Evolutionary conservation across 2,329 filamentous ascomycete genomes (phyloP).

Genomic region (Cladophialophora exuberans): DNA sequence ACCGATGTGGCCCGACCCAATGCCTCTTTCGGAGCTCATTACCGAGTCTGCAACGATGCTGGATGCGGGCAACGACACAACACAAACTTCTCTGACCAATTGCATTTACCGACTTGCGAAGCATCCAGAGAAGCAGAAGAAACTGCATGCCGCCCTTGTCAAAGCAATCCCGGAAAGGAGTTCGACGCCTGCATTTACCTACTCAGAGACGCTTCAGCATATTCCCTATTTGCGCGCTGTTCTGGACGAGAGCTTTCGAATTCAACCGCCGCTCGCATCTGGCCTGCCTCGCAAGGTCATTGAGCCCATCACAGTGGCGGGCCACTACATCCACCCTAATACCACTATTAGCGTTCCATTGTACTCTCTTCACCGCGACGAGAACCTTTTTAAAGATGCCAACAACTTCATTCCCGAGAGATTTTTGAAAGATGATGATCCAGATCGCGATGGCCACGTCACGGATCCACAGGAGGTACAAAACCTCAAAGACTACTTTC

Average conservation of each 20-base stretch:
- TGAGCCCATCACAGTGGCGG: neutral
- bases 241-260: conserved; percentile 4
- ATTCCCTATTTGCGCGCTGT: conserved; percentile 7
- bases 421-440: neutral
- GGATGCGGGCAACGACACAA: conserved; percentile 27
- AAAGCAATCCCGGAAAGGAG: neutral
- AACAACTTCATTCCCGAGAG: conserved; percentile 8
- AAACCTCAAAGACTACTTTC: neutral
- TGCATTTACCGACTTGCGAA: conserved; percentile 23
- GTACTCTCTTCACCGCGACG: conserved; percentile 5
- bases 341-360: conserved; percentile 1
- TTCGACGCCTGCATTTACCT: neutral
- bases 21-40: conserved; percentile 14
- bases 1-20: conserved; percentile 13
- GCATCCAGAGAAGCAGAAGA: conserved; percentile 17
- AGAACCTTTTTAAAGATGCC: neutral
- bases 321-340: neutral
- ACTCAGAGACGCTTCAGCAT: neutral
- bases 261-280: neutral
- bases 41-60: conserved; percentile 24
- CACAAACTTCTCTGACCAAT: conserved; percentile 23
- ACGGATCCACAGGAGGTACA: neutral
- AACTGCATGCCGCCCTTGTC: neutral
- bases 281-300: conserved; percentile 7
- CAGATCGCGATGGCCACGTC: too few species aligned